Base-by-base conservation (phyloP, 306 rosid species). In the Arachis hypogaea region DNA sequence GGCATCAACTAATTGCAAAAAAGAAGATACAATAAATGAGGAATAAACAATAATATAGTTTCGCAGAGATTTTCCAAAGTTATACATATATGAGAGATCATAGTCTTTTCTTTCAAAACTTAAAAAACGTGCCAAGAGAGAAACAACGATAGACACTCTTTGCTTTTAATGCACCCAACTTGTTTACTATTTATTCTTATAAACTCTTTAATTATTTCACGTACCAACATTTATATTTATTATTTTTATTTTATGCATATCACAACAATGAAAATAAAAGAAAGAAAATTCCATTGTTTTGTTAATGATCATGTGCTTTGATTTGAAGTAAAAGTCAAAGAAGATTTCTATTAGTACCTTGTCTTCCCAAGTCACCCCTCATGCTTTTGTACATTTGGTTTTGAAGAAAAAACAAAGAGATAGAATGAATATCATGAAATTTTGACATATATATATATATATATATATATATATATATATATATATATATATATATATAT, bases 311-410 rank as follows among this genome's bases (percentile, higher is more conserved):
- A 10, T 40, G 40, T 68, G 57, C 52, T 68, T 69, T 68, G 28
- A 40, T 33, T 33, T 50, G 61, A 41, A 57, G 56, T 69, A 59
- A 68, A 59, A 40, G 73, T 49, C 55, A 49, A 49, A 49, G 14
- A 49, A 10, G 14, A 0, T 1, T 18, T 14, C 41, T 33, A 42
- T 14, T 74, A 7, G 74, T 82, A 94, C 99, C 98, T 92, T 83
- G 90, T 83, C 86, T 86, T 8, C 87, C 83, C 58, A 84, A 38
- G 76, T 94, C 96, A 40, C 87, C 85, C 78, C 92, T 89, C 98
- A 90, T 87, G 86, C 98, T 92, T 76, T 98, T 83, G 58, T 90
- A 94, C 99, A 94, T 94, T 98, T 94, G 91, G 47, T 76, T 44
- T 77, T 22, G 28, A 22, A 22, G 28, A 4, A 7, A 70, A 7